Base-by-base conservation (phyloP, 176 grass and related monocot genomes). In the Alloteropsis semialata region DNA sequence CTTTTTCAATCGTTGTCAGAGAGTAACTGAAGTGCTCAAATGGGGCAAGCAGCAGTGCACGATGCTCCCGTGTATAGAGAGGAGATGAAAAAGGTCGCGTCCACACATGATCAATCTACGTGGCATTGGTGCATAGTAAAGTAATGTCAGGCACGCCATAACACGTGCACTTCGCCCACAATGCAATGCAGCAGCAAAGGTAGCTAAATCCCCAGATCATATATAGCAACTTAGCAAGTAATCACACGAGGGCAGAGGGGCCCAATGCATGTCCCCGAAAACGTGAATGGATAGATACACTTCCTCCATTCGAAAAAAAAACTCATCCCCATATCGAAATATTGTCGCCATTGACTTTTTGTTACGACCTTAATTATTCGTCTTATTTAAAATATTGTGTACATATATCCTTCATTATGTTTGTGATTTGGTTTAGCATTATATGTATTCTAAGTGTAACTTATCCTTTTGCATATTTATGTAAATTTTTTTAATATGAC, bases 1-100 rank as follows among this genome's bases (percentile, higher is more conserved):
- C 16, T 82, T 69, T 76, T 71, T n/a, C 60, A 29, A 63, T 63
- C 76, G 14, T 32, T 36, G 10, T 70, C 24, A 0, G 37, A 18
- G 68, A 89, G 54, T 69, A 41, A 81, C 71, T 76, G 54, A 64
- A 89, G 87, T 82, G 9, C 22, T 21, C 76, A 65, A 88, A 57
- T 67, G 53, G 51, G 15, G 42, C 62, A 76, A 50, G 5, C 36
- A 65, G 63, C 3, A 34, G 13, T 72, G 56, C 78, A 90, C 72
- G 78, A 90, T 78, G 78, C 72, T 17, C 83, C 56, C 83, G 83
- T 90, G 88, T 12, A n/a, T 28, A 46, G 22, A 8, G 60, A 12
- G 24, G 17, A 76, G n/a, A 68, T 27, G 38, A 2, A 71, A 71
- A 30, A 30, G 69, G 42, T 29, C 5, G 33, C 34, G 72, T 56